Evolutionary conservation across 228 moss, liverwort and hornwort species (phyloP).

Genomic region (Sphagnum fallax): DNA sequence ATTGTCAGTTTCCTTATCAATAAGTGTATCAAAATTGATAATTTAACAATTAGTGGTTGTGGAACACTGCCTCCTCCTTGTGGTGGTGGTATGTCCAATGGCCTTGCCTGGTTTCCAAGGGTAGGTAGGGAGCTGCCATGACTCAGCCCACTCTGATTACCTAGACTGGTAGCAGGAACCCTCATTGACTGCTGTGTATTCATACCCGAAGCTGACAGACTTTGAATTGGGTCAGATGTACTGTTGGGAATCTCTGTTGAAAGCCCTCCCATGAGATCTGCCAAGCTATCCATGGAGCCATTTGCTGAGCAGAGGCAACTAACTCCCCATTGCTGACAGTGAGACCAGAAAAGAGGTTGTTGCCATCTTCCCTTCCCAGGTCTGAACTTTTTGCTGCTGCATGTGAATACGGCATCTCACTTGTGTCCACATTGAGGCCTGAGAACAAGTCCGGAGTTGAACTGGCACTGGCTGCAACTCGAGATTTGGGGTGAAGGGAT

Average conservation of each 20-base stretch:
- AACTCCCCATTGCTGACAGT: slow-evolving; percentile 20
- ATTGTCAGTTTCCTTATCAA: too few species aligned
- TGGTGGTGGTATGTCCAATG: too few species aligned
- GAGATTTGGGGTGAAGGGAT: slow-evolving; percentile 33
- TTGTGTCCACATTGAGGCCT: slow-evolving; percentile 29
- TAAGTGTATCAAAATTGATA: too few species aligned
- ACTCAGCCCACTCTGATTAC: background rate
- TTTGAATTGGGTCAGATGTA: slow-evolving; percentile 42
- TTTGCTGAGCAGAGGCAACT: slow-evolving; percentile 17
- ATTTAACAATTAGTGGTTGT: slow-evolving; percentile 18
- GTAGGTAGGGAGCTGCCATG: too few species aligned
- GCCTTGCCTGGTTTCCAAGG: too few species aligned
- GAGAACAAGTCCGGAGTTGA: slow-evolving; percentile 37
- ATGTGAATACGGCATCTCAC: slow-evolving; percentile 18
- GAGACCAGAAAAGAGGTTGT: slow-evolving; percentile 47
- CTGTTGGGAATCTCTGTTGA: slow-evolving; percentile 38
- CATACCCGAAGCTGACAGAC: slow-evolving; percentile 13
- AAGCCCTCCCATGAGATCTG: slow-evolving; percentile 51
- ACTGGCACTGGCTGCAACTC: background rate
- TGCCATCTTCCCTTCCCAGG: slow-evolving; percentile 4
- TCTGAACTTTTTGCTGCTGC: background rate
- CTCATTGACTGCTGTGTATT: background rate
- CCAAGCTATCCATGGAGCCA: slow-evolving; percentile 34
- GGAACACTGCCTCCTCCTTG: too few species aligned
- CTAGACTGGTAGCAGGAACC: slow-evolving; percentile 6